A percentile compares a stretch with the other conserved stretches of the same genome.
These are phyloP conservation scores for Pythium angustatum DNA, from an alignment of 352 stramenopile genomes.

Conservation along the genomic window DNA sequence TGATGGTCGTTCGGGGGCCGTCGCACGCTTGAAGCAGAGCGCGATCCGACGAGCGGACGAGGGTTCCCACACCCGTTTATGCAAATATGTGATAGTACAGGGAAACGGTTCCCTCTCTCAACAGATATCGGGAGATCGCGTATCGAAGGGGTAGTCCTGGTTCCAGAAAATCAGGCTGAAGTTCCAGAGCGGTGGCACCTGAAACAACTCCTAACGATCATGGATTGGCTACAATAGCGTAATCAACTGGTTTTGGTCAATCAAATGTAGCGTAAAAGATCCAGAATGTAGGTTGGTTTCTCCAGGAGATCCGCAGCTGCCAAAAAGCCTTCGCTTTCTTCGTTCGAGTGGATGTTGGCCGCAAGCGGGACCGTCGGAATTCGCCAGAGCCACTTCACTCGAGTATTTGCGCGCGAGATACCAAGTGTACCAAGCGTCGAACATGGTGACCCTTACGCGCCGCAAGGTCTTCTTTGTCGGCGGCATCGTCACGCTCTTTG, in stretches of 20 bases:
- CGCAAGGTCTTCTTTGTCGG: constrained; percentile 44
- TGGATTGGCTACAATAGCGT: constrained; percentile 8
- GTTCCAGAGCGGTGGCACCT: constrained; percentile 3
- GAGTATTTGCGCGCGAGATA: no score
- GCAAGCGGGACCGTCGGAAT: constrained; percentile 8
- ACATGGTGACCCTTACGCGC: constrained; percentile 24
- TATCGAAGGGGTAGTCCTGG: neutral
- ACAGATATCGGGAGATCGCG: neutral
- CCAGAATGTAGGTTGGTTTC: neutral
- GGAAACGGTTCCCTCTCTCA: neutral
- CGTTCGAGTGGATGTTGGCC: neutral
- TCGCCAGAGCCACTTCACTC: no score
- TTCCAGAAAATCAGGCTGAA: constrained; percentile 29
- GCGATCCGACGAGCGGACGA: constrained; percentile 7
- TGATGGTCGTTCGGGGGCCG: constrained; percentile 24
- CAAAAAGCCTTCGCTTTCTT: no score
- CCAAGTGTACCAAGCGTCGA: neutral
- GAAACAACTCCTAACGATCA: neutral
- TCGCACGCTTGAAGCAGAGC: constrained; percentile 29
- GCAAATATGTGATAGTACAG: neutral
- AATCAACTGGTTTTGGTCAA: neutral
- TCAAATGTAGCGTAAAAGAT: no score
- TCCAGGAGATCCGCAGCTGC: constrained; percentile 3
- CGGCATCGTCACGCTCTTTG: constrained; percentile 47
- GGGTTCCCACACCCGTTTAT: neutral